Conservation (phyloP, 176 grass and related monocot genomes). For the Canna indica region DNA sequence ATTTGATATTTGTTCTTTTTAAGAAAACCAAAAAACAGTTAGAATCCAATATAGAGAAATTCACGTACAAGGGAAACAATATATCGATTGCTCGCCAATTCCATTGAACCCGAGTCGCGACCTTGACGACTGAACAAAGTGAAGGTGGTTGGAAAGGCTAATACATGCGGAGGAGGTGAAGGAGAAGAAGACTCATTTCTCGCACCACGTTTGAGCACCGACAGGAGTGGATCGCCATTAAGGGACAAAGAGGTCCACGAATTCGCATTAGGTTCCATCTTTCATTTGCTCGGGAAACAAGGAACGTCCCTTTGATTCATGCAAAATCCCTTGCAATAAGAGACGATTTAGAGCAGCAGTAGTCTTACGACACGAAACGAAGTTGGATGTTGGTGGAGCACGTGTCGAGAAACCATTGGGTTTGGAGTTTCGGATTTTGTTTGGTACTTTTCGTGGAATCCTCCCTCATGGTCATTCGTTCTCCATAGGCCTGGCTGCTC, state of each 20-base stretch:
- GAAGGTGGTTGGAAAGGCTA: not conserved
- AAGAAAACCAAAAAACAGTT: not conserved
- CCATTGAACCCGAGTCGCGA: not conserved
- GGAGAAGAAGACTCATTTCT: not conserved
- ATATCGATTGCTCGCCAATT: not conserved
- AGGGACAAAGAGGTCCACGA: not conserved
- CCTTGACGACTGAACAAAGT: not conserved
- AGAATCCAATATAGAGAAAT: not conserved
- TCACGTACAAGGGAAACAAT: not conserved
- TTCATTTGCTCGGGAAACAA: not conserved
- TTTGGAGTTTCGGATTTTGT: not conserved
- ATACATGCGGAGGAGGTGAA: not conserved
- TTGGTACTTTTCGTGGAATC: too few relatives aligned
- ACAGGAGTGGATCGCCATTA: conserved; percentile 4
- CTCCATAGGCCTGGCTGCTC: too few relatives aligned
- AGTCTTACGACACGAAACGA: not conserved
- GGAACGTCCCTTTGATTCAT: not conserved
- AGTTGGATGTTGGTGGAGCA: not conserved
- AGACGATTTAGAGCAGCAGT: not conserved
- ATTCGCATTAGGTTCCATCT: not conserved
- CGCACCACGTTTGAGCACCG: not conserved
- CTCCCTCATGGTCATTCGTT: too few relatives aligned
- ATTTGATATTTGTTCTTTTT: too few relatives aligned
- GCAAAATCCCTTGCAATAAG: not conserved
- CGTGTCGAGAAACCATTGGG: not conserved